Evolutionary conservation across 208 protist species (phyloP), one percentile per base, ranked within the genome.

Genomic region (Crithidia expoeki): DNA sequence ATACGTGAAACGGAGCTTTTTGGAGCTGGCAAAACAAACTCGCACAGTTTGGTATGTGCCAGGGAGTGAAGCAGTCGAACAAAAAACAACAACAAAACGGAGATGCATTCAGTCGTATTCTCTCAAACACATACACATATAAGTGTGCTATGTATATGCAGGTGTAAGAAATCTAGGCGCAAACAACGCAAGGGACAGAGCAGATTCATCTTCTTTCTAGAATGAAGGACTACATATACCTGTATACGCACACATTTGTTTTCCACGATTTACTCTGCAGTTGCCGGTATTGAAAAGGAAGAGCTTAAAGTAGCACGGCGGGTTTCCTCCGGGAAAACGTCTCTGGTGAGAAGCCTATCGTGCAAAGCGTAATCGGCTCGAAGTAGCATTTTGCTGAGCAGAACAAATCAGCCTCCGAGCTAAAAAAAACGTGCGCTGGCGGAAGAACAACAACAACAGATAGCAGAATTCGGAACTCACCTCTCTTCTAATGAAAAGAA

Each of bases 291-390:
- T 16, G 36, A 42, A 42, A 6, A 42, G 36, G 12, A 42, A 42
- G 36, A 42, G 36, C 6, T 16, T 42, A 42, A 42, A 42, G 12
- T 6, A 42, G 12, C 6, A 42, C 12, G 12, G 36, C 36, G 36
- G 36, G 36, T 74, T 77, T 82, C 23, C 61, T 57, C 49, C 52
- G 52, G 52, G 52, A 58, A 34, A 30, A 58, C 52, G 12, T 40
- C 40, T 25, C 52, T 23, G 33, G 30, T 67, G 47, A 67, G 38
- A 34, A 64, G 21, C 44, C 58, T 51, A 64, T 49, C 40, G 36
- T 50, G 58, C 36, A 50, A 36, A 23, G 27, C n/a, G 58, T 47
- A 50, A 32, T 46, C 58, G 44, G 36, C 49, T 64, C 14, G n/a
- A 50, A 64, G 58, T 64, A 64, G 44, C 40, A 34, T 27, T 51